A percentile compares a stretch with the other conserved stretches of the same genome.
phyloP scores from a whole-genome alignment of 2,329 filamentous ascomycete genomes.

The Aspergillus ruber region DNA sequence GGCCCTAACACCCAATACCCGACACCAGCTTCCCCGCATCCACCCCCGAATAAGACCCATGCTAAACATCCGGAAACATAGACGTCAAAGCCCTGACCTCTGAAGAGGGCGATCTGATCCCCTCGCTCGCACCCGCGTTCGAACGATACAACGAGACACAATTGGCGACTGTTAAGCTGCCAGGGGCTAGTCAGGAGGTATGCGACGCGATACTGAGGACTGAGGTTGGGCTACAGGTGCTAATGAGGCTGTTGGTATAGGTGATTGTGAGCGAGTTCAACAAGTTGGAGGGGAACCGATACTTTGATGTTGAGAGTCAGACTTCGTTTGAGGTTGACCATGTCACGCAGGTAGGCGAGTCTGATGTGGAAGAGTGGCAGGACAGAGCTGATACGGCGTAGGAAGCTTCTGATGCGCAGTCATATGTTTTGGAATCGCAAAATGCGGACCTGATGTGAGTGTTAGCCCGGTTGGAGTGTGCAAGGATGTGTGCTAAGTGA shows the following conservation, averaged over 20 bases:
- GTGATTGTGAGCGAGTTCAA: conserved; percentile 82
- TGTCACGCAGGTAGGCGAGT: conserved; percentile 56
- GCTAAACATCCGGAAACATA: conserved; percentile 30
- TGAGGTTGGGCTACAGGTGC: neutral
- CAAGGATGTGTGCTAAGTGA: neutral
- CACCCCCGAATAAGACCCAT: neutral
- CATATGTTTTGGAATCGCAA: conserved; percentile 67
- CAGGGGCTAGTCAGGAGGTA: conserved; percentile 74
- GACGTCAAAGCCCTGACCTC: conserved; percentile 84
- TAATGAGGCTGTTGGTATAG: conserved; percentile 30
- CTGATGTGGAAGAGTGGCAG: conserved; percentile 5
- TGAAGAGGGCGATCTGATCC: conserved; percentile 60
- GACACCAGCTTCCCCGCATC: neutral
- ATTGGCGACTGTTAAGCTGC: conserved; percentile 80
- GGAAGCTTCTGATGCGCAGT: conserved; percentile 78
- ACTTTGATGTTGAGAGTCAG: conserved; percentile 83
- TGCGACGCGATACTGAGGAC: neutral
- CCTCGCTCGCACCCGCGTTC: conserved; percentile 74
- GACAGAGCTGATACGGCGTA: conserved; percentile 27
- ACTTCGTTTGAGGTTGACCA: conserved; percentile 89
- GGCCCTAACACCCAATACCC: neutral
- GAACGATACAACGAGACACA: conserved; percentile 96
- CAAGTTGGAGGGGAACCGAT: conserved; percentile 69
- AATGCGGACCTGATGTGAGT: conserved; percentile 75
- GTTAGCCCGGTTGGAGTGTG: neutral